A percentile compares a stretch with the other conserved stretches of the same genome.
These are phyloP conservation scores for Suillus fuscotomentosus DNA, from an alignment of 768 basidiomycete genomes.

Conservation along the genomic window DNA sequence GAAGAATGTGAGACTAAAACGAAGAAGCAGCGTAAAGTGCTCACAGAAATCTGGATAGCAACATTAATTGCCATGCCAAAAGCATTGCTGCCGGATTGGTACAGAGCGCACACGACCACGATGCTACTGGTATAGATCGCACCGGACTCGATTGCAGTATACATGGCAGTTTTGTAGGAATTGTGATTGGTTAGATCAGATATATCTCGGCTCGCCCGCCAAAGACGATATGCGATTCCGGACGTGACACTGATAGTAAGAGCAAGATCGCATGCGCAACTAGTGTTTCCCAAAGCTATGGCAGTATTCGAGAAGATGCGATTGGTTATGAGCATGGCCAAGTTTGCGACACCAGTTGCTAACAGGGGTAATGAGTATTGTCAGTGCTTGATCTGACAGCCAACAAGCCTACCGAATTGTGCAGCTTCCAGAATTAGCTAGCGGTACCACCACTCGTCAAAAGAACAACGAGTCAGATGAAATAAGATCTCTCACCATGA, in stretches of 20 bases:
- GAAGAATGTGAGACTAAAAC: background rate
- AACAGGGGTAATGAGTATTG: background rate
- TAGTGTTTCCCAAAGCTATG: background rate
- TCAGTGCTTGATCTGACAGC: background rate
- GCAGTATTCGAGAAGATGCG: background rate
- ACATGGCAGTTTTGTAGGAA: slow-evolving; percentile 12
- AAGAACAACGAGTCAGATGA: background rate
- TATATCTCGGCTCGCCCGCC: slow-evolving; percentile 7
- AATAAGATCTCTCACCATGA: background rate
- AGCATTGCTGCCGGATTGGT: slow-evolving; percentile 1
- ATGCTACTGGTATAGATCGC: slow-evolving; percentile 15
- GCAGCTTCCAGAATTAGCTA: slow-evolving; percentile 3
- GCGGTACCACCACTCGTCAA: background rate
- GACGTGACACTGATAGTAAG: slow-evolving; percentile 12
- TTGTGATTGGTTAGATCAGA: background rate
- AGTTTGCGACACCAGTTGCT: background rate
- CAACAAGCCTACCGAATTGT: background rate
- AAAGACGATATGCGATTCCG: slow-evolving; percentile 15
- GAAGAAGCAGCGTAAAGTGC: background rate
- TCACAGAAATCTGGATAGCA: slow-evolving; percentile 13
- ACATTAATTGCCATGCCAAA: slow-evolving; percentile 2
- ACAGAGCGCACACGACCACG: slow-evolving; percentile 10
- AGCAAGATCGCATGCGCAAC: slow-evolving; percentile 11
- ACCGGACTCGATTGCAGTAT: slow-evolving; percentile 18
- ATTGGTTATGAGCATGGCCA: background rate